Evolutionary conservation across 1,284 basidiomycete species (phyloP).

Genomic region (Fomitopsis betulina): DNA sequence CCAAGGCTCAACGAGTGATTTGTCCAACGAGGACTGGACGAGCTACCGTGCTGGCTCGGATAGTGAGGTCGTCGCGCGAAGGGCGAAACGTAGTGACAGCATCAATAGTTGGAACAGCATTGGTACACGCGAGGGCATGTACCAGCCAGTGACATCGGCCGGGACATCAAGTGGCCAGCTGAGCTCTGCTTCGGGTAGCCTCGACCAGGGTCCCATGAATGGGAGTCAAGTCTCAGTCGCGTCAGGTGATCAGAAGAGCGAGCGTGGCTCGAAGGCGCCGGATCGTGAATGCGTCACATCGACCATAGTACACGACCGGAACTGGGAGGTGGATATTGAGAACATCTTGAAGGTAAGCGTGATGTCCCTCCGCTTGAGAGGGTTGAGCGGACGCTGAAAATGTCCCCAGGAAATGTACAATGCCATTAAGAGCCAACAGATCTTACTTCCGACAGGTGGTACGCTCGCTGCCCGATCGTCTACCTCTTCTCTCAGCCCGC

Average conservation of each 20-base stretch:
- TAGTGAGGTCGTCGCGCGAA: slow-evolving; percentile 35
- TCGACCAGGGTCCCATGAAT: slow-evolving; percentile 28
- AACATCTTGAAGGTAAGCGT: slow-evolving; percentile 69
- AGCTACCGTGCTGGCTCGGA: slow-evolving; percentile 52
- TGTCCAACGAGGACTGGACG: slow-evolving; percentile 63
- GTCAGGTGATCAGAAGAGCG: slow-evolving; percentile 8
- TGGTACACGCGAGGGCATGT: slow-evolving; percentile 36
- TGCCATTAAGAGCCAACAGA: slow-evolving; percentile 87
- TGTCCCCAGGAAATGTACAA: slow-evolving; percentile 82
- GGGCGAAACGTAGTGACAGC: slow-evolving; percentile 75
- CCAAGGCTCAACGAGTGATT: slow-evolving; percentile 53
- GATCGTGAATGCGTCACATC: slow-evolving; percentile 8
- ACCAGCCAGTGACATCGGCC: slow-evolving; percentile 19
- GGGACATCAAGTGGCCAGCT: slow-evolving; percentile 25
- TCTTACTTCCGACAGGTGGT: slow-evolving; percentile 72
- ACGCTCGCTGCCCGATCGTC: slow-evolving; percentile 40
- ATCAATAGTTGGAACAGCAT: slow-evolving; percentile 81
- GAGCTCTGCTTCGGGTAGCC: slow-evolving; percentile 22
- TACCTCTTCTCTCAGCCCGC: slow-evolving; percentile 48
- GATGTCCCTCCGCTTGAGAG: slow-evolving; percentile 1
- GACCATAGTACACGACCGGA: slow-evolving; percentile 51
- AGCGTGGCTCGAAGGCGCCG: slow-evolving; percentile 5
- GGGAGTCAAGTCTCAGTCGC: slow-evolving; percentile 42
- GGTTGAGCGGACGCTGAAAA: neutral
- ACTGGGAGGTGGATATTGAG: slow-evolving; percentile 87